Conservation (phyloP, 2,329 filamentous ascomycete species). For the Chaetomiaceae sp. region DNA sequence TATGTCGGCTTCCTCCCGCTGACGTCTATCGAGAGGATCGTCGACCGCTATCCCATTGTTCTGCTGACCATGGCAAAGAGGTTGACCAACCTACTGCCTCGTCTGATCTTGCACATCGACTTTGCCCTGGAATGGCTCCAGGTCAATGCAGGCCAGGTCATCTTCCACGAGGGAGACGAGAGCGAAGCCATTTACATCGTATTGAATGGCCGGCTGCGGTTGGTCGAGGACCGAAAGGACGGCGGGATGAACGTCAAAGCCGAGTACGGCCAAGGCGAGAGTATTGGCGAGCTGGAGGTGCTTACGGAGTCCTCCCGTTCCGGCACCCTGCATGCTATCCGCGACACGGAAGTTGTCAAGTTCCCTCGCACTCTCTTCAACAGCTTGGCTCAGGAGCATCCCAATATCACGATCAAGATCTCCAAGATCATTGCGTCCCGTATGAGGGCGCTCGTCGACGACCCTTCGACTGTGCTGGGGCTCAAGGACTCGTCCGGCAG, state of each 20-base stretch:
- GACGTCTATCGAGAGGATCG: conserved; percentile 80
- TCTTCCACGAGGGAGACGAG: conserved; percentile 90
- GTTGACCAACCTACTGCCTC: conserved; percentile 81
- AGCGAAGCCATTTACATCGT: conserved; percentile 99
- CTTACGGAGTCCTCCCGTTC: conserved; percentile 90
- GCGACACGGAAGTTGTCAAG: conserved; percentile 92
- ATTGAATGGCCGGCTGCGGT: conserved; percentile 82
- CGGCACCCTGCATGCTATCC: conserved; percentile 89
- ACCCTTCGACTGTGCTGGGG: conserved; percentile 61
- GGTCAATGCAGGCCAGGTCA: conserved; percentile 88
- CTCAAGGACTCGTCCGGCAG: conserved; percentile 58
- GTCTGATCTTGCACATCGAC: conserved; percentile 91
- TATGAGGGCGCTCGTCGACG: conserved; percentile 85
- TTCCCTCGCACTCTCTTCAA: conserved; percentile 96
- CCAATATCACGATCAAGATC: conserved; percentile 97
- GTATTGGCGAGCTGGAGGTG: conserved; percentile 93
- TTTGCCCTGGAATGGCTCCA: conserved; percentile 98
- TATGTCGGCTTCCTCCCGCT: conserved; percentile 94
- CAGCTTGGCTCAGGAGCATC: conserved; percentile 93
- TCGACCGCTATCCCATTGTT: conserved; percentile 87
- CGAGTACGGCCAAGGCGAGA: conserved; percentile 95
- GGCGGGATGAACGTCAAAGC: conserved; percentile 81
- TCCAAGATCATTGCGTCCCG: conserved; percentile 96
- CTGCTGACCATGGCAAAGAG: conserved; percentile 94
- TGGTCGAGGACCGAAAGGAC: conserved; percentile 76